Evolutionary conservation across 1,284 basidiomycete genomes (phyloP).

Genomic region (Malassezia nana): DNA sequence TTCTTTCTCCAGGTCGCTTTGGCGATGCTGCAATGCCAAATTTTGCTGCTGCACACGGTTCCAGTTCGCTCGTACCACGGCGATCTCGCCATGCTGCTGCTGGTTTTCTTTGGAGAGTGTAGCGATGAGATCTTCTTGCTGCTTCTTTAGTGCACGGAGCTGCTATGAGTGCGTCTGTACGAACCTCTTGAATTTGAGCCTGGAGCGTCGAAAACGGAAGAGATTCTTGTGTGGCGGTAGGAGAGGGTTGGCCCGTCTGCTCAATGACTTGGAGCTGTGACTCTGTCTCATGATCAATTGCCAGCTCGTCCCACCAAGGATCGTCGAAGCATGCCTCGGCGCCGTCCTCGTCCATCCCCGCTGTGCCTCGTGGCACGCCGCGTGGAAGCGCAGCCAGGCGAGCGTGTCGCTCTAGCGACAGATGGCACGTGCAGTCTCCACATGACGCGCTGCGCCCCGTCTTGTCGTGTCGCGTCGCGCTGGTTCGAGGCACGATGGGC

Average conservation of each 20-base stretch:
- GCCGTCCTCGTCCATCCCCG: slow-evolving; percentile 1
- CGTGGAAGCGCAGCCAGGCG: neutral
- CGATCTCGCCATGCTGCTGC: slow-evolving; percentile 30
- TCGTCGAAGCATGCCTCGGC: slow-evolving; percentile 14
- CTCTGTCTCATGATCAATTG: slow-evolving; percentile 10
- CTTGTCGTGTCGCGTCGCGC: neutral
- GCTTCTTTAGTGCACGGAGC: slow-evolving; percentile 19
- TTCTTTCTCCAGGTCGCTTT: slow-evolving; percentile 24
- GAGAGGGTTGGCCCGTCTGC: neutral
- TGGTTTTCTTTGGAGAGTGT: slow-evolving; percentile 24
- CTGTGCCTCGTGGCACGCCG: neutral
- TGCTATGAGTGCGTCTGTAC: neutral
- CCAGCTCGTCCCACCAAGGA: slow-evolving; percentile 17
- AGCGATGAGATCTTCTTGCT: slow-evolving; percentile 24
- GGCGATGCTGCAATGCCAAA: slow-evolving; percentile 23
- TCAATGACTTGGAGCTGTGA: slow-evolving; percentile 14
- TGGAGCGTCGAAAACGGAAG: slow-evolving; percentile 7
- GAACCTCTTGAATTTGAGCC: slow-evolving; percentile 20
- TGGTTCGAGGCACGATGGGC: slow-evolving; percentile 7
- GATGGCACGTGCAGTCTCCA: neutral
- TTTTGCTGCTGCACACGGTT: slow-evolving; percentile 28
- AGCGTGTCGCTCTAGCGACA: neutral
- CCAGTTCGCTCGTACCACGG: slow-evolving; percentile 32
- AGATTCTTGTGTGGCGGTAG: neutral
- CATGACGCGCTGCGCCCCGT: neutral